phyloP scores from a whole-genome alignment of 1,139 yeast genomes.

The Taphrina communis region DNA sequence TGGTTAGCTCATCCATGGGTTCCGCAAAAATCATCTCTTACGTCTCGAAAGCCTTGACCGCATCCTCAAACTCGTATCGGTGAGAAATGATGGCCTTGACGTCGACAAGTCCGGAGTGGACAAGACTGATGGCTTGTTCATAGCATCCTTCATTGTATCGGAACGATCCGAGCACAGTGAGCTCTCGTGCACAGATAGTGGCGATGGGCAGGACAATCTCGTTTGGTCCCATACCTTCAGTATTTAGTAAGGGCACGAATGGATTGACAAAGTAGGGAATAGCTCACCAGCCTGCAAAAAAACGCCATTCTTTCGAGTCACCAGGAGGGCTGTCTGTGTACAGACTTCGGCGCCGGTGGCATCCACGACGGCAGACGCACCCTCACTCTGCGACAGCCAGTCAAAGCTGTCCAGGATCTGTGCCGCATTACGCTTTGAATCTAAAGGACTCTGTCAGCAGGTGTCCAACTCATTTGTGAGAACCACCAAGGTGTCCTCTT shows the following conservation, averaged over 20 bases:
- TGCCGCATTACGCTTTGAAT: conserved; percentile 48
- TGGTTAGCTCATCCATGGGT: neutral
- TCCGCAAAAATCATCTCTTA: neutral
- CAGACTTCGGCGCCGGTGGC: conserved; percentile 77
- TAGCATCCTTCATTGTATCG: conserved; percentile 82
- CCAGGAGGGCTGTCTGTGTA: conserved; percentile 66
- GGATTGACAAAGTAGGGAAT: neutral
- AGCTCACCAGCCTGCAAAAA: conserved; percentile 69
- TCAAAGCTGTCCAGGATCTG: conserved; percentile 53
- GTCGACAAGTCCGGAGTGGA: conserved; percentile 66
- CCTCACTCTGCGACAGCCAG: conserved; percentile 53
- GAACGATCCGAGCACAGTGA: conserved; percentile 72
- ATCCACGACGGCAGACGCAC: conserved; percentile 70
- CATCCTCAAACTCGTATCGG: conserved; percentile 72
- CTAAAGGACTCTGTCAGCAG: conserved; percentile 4
- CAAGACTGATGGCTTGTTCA: conserved; percentile 70
- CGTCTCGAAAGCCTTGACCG: conserved; percentile 75
- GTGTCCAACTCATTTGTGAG: neutral
- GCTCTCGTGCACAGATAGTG: conserved; percentile 70
- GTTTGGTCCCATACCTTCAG: conserved; percentile 62
- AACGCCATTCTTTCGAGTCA: conserved; percentile 66
- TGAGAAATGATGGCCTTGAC: conserved; percentile 77
- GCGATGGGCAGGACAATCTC: conserved; percentile 75
- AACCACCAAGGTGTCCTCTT: conserved; percentile 49
- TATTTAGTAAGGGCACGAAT: neutral